Percentiles rank a stretch among this genome's conserved stretches.
phyloP scores from a whole-genome alignment of 192 early-diverging fungal genomes.

The Backusella mclennaniae region DNA sequence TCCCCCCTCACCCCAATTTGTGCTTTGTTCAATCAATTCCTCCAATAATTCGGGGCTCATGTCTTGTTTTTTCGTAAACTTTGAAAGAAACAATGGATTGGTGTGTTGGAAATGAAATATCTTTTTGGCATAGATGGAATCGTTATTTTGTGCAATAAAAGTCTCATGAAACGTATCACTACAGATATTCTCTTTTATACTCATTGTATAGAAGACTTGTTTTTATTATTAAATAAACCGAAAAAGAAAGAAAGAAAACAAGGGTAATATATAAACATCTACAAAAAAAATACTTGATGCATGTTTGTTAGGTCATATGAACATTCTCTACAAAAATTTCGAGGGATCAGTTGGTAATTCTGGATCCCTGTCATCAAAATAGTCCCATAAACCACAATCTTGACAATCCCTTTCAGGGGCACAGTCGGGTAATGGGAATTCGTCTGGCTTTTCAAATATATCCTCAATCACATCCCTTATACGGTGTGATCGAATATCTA shows the following conservation, averaged over 20 bases:
- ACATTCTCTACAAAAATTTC: background rate
- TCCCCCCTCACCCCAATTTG: background rate
- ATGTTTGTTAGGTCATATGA: background rate
- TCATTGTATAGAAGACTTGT: background rate
- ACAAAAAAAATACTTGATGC: background rate
- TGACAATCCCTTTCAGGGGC: conserved; percentile 52
- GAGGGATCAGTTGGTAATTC: background rate
- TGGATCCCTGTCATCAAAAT: conserved; percentile 24
- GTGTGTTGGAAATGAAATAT: background rate
- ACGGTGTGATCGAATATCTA: conserved; percentile 75
- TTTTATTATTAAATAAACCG: background rate
- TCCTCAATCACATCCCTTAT: conserved; percentile 77
- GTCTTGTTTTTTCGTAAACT: background rate
- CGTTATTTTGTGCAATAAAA: background rate
- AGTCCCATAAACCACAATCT: conserved; percentile 81
- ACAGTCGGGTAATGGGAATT: conserved; percentile 34
- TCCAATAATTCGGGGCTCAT: background rate
- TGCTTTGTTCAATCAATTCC: background rate
- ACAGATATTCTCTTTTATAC: background rate
- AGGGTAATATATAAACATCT: background rate
- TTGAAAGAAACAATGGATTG: background rate
- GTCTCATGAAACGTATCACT: background rate
- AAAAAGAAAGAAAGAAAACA: background rate
- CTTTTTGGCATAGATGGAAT: background rate
- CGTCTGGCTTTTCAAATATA: conserved; percentile 42